These are phyloP conservation scores for Aspergillus sclerotioniger DNA, from an alignment of 495 filamentous ascomycete genomes.

Conservation along the genomic window DNA sequence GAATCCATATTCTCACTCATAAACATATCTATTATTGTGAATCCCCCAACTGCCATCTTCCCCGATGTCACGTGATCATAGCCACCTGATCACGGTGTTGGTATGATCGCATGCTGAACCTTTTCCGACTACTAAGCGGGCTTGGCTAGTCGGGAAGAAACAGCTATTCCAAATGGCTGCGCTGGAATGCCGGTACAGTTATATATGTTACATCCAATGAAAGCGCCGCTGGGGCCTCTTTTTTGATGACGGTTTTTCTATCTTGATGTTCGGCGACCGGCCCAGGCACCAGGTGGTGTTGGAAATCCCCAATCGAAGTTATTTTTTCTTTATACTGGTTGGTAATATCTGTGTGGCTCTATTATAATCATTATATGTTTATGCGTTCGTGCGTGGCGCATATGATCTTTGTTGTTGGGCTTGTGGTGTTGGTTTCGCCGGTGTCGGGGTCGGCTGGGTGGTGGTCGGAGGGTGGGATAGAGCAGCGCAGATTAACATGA, in stretches of 20 bases:
- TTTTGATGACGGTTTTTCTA: conserved; percentile 21
- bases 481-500: too few species aligned
- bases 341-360: too few species aligned
- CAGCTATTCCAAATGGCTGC: conserved; percentile 14
- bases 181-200: conserved; percentile 22
- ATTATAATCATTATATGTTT: too few species aligned
- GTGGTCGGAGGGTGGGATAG: too few species aligned
- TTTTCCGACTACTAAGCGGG: conserved; percentile 18
- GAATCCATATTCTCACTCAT: too few species aligned
- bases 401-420: too few species aligned
- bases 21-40: too few species aligned
- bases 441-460: too few species aligned
- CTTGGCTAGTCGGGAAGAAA: conserved; percentile 18
- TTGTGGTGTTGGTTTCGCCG: too few species aligned
- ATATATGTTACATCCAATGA: conserved; percentile 24
- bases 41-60: too few species aligned
- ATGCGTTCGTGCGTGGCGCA: background rate
- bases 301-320: conserved; percentile 31
- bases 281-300: conserved; percentile 22
- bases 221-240: conserved; percentile 28
- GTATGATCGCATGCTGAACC: conserved; percentile 13
- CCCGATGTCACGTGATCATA: background rate
- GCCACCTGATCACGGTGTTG: conserved; percentile 10
- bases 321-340: conserved; percentile 33
- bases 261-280: conserved; percentile 20